phyloP scores from a whole-genome alignment of 2,329 filamentous ascomycete genomes.

The Penicillium sp. region DNA sequence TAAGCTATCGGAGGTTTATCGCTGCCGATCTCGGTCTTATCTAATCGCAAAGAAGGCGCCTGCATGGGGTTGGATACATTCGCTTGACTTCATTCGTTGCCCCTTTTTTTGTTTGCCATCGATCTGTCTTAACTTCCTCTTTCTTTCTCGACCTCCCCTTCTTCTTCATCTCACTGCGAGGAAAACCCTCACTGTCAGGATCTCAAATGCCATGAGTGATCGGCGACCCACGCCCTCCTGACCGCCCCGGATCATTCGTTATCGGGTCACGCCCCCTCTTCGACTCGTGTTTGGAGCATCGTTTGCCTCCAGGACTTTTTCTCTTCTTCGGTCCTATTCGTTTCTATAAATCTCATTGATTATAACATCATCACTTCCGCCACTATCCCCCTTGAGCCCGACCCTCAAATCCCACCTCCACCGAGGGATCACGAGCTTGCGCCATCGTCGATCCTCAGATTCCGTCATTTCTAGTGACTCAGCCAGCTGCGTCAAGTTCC shows the following conservation, averaged over 20 bases:
- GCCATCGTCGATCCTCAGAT: not conserved
- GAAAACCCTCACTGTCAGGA: not conserved
- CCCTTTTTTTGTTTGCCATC: conserved; percentile 10
- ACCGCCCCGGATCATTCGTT: conserved; percentile 32
- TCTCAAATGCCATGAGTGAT: not conserved
- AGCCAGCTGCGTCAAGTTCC: conserved; percentile 11
- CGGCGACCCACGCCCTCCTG: conserved; percentile 24
- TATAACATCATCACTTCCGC: no score
- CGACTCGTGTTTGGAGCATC: conserved; percentile 20
- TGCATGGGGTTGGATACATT: conserved; percentile 8
- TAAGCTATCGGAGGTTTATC: conserved; percentile 7
- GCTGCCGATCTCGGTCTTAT: conserved; percentile 21
- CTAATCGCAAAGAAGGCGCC: conserved; percentile 17
- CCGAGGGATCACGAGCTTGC: not conserved
- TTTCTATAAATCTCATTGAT: conserved; percentile 5
- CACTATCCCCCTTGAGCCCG: no score
- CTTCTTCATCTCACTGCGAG: not conserved
- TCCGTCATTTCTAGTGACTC: conserved; percentile 5
- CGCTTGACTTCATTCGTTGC: conserved; percentile 2
- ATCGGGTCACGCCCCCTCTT: conserved; percentile 26
- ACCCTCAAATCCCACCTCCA: no score
- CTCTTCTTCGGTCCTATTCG: not conserved
- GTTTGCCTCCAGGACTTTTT: conserved; percentile 18
- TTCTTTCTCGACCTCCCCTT: conserved; percentile 1
- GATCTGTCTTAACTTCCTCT: conserved; percentile 2